These are phyloP conservation scores for Yarrowia sp. DNA, from an alignment of 805 yeast species.

Conservation along the genomic window DNA sequence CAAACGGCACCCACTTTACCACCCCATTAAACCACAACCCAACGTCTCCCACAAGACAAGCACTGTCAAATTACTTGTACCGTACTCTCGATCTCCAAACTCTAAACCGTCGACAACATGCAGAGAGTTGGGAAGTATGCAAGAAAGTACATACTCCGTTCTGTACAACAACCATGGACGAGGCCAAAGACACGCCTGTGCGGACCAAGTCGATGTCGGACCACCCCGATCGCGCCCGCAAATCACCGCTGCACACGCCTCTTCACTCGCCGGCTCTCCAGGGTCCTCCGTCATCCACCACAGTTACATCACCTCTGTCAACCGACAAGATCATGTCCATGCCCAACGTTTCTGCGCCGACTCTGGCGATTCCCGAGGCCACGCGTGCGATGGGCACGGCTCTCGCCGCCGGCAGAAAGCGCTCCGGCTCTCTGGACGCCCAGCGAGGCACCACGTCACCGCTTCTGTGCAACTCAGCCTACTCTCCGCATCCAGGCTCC, in stretches of 20 bases:
- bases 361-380: neutral
- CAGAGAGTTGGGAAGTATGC: too few relatives aligned
- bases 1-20: too few relatives aligned
- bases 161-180: conserved; percentile 4
- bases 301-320: neutral
- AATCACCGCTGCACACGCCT: conserved; percentile 3
- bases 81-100: too few relatives aligned
- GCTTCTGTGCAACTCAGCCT: conserved; percentile 6
- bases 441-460: conserved; percentile 6
- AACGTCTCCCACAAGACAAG: too few relatives aligned
- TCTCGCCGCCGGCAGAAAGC: neutral
- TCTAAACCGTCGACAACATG: neutral
- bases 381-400: neutral
- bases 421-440: conserved; percentile 17
- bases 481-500: neutral
- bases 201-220: neutral
- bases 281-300: neutral
- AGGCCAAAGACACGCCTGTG: neutral
- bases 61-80: too few relatives aligned
- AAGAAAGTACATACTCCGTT: too few relatives aligned
- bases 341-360: conserved; percentile 17
- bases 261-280: conserved; percentile 7
- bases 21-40: neutral
- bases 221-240: neutral
- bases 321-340: neutral